Conservation (phyloP, 768 basidiomycete species). For the Artomyces pyxidatus region DNA sequence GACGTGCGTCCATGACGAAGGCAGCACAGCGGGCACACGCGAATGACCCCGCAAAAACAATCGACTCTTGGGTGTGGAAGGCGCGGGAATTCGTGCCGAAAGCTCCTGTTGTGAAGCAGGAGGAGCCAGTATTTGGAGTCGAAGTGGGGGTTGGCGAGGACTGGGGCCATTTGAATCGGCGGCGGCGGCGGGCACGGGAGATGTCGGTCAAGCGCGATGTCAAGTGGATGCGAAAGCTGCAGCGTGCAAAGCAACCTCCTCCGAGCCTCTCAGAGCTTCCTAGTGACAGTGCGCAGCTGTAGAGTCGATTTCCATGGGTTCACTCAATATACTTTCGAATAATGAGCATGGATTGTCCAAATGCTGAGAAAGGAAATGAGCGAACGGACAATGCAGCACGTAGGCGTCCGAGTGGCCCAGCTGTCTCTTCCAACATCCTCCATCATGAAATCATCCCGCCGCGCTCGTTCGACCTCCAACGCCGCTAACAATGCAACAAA, state of each 20-base stretch:
- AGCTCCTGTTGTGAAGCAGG: background rate
- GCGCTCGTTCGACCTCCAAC: conserved; percentile 10
- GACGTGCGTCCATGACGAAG: conserved; percentile 17
- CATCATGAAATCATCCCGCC: conserved; percentile 12
- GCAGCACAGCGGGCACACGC: conserved; percentile 16
- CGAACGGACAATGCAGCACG: background rate
- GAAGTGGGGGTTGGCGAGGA: conserved; percentile 45
- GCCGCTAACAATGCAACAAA: conserved; percentile 10
- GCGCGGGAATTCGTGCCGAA: background rate
- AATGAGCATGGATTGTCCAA: background rate
- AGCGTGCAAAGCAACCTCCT: conserved; percentile 17
- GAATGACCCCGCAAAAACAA: conserved; percentile 16
- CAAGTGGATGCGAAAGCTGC: conserved; percentile 28
- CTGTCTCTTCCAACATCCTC: background rate
- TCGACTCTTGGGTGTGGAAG: conserved; percentile 37
- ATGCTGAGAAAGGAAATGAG: conserved; percentile 6
- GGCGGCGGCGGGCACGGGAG: conserved; percentile 39
- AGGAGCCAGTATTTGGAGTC: conserved; percentile 20
- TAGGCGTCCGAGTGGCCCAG: background rate
- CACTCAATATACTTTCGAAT: background rate
- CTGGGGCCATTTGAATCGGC: conserved; percentile 47
- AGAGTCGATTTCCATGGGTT: no score
- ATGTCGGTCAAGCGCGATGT: conserved; percentile 38
- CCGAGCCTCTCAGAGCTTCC: no score
- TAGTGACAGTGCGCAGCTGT: no score